A percentile compares a stretch with the other conserved stretches of the same genome.
Evolutionary conservation across 345 rosid species (phyloP).

Genomic region (Fremontodendron californicum): DNA sequence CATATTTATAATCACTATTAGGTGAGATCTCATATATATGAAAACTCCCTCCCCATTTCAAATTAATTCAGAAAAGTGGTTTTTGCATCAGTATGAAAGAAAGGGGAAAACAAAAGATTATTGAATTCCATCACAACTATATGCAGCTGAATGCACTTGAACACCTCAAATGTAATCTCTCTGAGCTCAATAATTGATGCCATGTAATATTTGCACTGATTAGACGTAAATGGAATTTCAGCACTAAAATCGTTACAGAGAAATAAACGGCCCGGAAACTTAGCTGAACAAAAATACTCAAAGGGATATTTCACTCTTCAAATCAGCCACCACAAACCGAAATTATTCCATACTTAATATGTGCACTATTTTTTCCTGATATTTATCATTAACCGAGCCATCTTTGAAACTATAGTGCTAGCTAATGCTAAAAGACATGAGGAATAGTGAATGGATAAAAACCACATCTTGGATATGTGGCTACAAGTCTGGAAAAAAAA

Average conservation of each 20-base stretch:
- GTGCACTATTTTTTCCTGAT: not conserved
- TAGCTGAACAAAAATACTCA: not conserved
- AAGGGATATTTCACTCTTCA: not conserved
- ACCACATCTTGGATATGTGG: not conserved
- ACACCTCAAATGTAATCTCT: not conserved
- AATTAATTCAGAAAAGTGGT: not conserved
- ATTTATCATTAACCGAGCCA: not conserved
- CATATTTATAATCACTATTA: not conserved
- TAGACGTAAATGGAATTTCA: not conserved
- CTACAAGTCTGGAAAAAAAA: not conserved
- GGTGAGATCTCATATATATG: not conserved
- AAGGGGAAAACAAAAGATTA: not conserved
- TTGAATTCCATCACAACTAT: not conserved
- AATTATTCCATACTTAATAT: not conserved
- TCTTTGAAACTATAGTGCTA: not conserved
- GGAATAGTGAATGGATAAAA: not conserved
- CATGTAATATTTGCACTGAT: not conserved
- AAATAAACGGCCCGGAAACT: not conserved
- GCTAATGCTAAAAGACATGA: not conserved
- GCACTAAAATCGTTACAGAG: not conserved
- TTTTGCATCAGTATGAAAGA: not conserved
- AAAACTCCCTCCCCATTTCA: not conserved
- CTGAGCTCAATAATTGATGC: not conserved
- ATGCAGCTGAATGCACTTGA: not conserved
- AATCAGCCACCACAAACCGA: not conserved